A percentile compares a stretch with the other conserved stretches of the same genome.
phyloP scores from a whole-genome alignment of 352 stramenopile species.

The Phytopythium chamaehyphon region DNA sequence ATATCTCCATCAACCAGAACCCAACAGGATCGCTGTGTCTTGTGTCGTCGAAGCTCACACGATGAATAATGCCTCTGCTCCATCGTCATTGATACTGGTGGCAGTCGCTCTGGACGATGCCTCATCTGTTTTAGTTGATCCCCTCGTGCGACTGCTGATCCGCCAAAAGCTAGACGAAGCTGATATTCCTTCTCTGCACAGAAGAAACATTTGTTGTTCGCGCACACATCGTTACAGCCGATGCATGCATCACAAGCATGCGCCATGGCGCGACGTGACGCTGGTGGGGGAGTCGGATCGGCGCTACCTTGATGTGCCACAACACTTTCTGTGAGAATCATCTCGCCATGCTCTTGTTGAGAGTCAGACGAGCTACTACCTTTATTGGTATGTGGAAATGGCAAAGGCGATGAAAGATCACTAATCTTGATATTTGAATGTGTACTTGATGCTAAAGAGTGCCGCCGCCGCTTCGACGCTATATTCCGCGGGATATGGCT shows the following conservation, averaged over 20 bases:
- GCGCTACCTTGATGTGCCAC: conserved; percentile 1
- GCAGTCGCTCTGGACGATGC: neutral
- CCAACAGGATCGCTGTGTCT: conserved; percentile 84
- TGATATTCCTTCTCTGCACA: conserved; percentile 78
- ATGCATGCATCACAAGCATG: conserved; percentile 74
- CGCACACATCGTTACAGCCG: conserved; percentile 73
- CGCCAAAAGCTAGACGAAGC: conserved; percentile 40
- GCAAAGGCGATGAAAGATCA: neutral
- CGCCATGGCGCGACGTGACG: conserved; percentile 9
- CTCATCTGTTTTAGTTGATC: neutral
- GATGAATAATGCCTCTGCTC: conserved; percentile 72
- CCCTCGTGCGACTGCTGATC: conserved; percentile 16
- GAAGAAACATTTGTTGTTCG: conserved; percentile 58
- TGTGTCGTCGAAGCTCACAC: conserved; percentile 86
- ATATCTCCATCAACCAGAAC: conserved; percentile 84
- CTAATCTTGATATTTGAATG: conserved; percentile 1
- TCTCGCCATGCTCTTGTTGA: neutral
- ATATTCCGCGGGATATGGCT: neutral
- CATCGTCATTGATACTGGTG: conserved; percentile 17
- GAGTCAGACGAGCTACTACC: neutral
- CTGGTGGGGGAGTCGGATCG: neutral
- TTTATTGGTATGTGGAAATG: too few relatives aligned
- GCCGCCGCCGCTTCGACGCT: neutral
- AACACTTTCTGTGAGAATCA: neutral
- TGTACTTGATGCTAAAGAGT: neutral